Evolutionary conservation across 2,329 filamentous ascomycete genomes (phyloP).

Genomic region (Cytospora paraplurivora): DNA sequence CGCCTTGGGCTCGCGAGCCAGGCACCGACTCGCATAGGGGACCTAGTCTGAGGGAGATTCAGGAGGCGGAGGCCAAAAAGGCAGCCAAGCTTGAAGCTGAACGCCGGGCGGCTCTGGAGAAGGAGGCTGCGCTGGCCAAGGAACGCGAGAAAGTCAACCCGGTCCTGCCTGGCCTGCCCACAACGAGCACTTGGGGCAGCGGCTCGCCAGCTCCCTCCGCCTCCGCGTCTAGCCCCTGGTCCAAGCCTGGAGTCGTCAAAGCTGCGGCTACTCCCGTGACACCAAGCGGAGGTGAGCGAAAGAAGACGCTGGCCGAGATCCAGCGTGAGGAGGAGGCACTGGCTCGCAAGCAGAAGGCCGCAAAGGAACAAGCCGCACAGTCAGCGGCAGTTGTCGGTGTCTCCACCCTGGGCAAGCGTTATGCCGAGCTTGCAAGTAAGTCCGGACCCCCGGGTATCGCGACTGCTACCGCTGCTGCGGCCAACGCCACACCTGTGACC

Average conservation of each 20-base stretch:
- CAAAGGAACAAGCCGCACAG: constrained; percentile 54
- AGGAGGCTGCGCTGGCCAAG: constrained; percentile 65
- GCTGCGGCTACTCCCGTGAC: constrained; percentile 36
- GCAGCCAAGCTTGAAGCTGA: constrained; percentile 85
- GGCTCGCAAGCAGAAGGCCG: constrained; percentile 72
- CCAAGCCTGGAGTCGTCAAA: constrained; percentile 61
- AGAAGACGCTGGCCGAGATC: constrained; percentile 94
- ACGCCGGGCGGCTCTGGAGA: constrained; percentile 75
- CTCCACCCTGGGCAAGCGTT: constrained; percentile 71
- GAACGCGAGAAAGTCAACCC: constrained; percentile 62
- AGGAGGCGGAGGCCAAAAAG: constrained; percentile 92
- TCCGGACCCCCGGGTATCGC: constrained; percentile 40
- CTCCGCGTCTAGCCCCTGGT: constrained; percentile 60
- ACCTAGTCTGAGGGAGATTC: constrained; percentile 93
- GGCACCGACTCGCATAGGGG: constrained; percentile 72
- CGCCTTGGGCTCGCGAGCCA: constrained; percentile 92
- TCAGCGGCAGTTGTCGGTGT: constrained; percentile 50
- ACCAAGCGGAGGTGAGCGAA: constrained; percentile 46
- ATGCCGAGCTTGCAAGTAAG: constrained; percentile 92
- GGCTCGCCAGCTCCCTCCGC: constrained; percentile 67
- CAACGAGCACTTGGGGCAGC: constrained; percentile 86
- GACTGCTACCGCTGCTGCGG: constrained; percentile 41
- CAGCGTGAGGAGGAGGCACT: constrained; percentile 87
- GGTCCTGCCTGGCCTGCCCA: constrained; percentile 78
- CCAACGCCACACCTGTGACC: constrained; percentile 29